phyloP scores from a whole-genome alignment of 768 basidiomycete genomes.

The Rhizopogon vesiculosus region DNA sequence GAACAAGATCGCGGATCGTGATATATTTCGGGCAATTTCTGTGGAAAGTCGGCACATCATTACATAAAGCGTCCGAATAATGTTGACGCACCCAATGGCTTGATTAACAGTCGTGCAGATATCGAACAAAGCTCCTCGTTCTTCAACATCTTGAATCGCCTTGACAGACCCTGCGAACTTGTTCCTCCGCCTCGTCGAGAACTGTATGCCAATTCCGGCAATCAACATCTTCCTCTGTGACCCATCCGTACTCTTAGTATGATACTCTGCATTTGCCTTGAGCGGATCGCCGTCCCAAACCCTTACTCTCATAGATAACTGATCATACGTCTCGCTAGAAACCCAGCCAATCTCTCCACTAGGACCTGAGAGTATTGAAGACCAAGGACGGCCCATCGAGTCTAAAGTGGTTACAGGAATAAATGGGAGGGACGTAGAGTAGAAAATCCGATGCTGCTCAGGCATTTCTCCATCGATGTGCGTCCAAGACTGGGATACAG shows the following conservation, averaged over 20 bases:
- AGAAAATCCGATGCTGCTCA: constrained; percentile 45
- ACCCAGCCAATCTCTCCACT: constrained; percentile 44
- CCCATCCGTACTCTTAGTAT: constrained; percentile 7
- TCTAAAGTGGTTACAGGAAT: constrained; percentile 56
- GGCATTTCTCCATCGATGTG: constrained; percentile 43
- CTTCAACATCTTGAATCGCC: constrained; percentile 27
- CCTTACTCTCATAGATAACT: constrained; percentile 32
- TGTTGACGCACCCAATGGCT: constrained; percentile 48
- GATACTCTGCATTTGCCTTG: neutral
- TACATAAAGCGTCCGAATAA: neutral
- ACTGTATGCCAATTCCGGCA: constrained; percentile 61
- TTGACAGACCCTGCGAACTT: constrained; percentile 56
- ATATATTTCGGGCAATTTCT: constrained; percentile 75
- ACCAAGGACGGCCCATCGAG: constrained; percentile 48
- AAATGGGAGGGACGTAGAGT: constrained; percentile 46
- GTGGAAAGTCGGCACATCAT: neutral
- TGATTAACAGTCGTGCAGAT: constrained; percentile 41
- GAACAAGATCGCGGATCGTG: constrained; percentile 46
- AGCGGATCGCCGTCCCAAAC: constrained; percentile 59
- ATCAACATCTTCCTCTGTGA: constrained; percentile 29
- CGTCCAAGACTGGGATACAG: constrained; percentile 33
- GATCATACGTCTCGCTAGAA: constrained; percentile 31
- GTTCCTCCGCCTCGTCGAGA: constrained; percentile 53
- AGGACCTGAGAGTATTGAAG: constrained; percentile 44
- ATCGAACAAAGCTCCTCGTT: constrained; percentile 28